Conservation (phyloP, 768 basidiomycete species). For the Cantharellus cinnabarinus region DNA sequence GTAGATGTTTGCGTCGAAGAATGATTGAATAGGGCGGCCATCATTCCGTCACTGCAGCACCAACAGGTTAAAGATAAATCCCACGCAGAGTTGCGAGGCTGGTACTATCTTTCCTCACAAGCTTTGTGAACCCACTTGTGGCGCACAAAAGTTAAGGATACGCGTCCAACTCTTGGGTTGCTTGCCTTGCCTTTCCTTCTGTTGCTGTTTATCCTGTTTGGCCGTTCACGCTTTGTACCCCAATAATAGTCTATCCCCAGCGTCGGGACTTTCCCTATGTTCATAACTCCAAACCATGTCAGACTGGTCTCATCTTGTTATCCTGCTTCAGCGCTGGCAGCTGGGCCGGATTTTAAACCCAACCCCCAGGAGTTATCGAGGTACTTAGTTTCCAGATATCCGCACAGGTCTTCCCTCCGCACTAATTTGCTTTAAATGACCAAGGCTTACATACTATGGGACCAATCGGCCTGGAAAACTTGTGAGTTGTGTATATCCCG, state of each 20-base stretch:
- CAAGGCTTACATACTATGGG: conserved; percentile 48
- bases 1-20: too few relatives aligned
- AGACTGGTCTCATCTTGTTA: conserved; percentile 73
- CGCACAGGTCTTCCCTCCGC: conserved; percentile 59
- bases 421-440: conserved; percentile 4
- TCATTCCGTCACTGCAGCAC: too few relatives aligned
- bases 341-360: conserved; percentile 59
- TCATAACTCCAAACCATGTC: conserved; percentile 60
- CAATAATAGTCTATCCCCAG: background rate
- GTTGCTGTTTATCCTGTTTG: background rate
- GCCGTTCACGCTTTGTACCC: background rate
- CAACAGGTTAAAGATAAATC: too few relatives aligned
- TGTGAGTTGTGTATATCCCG: background rate
- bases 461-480: conserved; percentile 68
- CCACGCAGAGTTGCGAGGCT: too few relatives aligned
- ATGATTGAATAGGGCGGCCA: too few relatives aligned
- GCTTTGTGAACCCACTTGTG: too few relatives aligned
- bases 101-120: too few relatives aligned
- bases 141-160: too few relatives aligned
- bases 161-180: too few relatives aligned
- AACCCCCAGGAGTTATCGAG: conserved; percentile 73
- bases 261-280: background rate
- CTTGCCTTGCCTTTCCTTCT: too few relatives aligned
- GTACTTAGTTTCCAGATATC: conserved; percentile 6
- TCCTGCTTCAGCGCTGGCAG: conserved; percentile 53